Conservation (phyloP, 2,329 filamentous ascomycete species). For the Colletotrichum camelliae region DNA sequence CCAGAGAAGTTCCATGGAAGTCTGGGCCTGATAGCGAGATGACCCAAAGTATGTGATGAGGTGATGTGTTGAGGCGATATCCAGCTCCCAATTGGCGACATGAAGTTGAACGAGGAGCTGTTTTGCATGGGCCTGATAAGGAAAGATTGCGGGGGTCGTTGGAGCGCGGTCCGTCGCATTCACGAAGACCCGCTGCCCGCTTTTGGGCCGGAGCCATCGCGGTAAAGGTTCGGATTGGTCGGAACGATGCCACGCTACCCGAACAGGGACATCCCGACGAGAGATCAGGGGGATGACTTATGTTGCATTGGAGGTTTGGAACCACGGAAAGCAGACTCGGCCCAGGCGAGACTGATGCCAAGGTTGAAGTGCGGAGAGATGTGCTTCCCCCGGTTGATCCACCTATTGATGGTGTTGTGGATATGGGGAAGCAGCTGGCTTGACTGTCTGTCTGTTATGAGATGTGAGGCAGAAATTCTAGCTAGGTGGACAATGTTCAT, state of each 20-base stretch:
- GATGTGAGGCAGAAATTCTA: background rate
- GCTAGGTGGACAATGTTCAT: background rate
- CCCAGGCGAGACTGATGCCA: background rate
- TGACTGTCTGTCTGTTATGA: background rate
- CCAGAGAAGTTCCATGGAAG: background rate
- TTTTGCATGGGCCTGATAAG: constrained; percentile 7
- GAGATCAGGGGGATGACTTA: background rate
- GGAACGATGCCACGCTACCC: background rate
- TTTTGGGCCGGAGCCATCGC: background rate
- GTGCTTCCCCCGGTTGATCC: background rate
- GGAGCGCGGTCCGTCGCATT: constrained; percentile 13
- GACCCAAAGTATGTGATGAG: background rate
- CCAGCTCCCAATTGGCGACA: background rate
- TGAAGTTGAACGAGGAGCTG: background rate
- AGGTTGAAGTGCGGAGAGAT: background rate
- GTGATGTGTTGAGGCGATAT: background rate
- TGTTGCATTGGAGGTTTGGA: background rate
- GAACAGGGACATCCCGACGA: background rate
- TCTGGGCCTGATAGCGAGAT: background rate
- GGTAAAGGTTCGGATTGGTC: constrained; percentile 10
- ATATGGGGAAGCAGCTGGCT: background rate
- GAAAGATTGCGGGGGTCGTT: constrained; percentile 9
- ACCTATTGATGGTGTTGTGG: background rate
- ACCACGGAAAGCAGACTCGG: background rate
- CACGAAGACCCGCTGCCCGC: constrained; percentile 1